Evolutionary conservation across 148 eudicot genomes (phyloP), one percentile per base, ranked within the genome.

Genomic region (Beta vulgaris): DNA sequence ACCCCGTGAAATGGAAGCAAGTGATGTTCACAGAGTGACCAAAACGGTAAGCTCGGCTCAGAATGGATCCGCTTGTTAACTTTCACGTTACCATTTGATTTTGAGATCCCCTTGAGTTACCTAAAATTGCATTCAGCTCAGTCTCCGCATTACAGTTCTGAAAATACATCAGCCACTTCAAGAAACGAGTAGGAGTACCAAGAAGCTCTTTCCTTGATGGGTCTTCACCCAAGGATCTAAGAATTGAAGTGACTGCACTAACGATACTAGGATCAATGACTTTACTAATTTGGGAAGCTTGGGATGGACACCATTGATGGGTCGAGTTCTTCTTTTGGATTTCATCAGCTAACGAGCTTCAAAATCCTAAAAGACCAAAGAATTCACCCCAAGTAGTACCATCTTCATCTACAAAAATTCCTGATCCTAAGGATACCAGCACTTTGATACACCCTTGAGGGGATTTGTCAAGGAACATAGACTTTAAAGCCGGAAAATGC

Each of bases 21-120:
- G 70, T 95, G 99, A 72, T 95, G 99, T 76, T 95, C 98, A 72
- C 99, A 95, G 7, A 88, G 97, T 15, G 99, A 95, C 89, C 94
- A 92, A 62, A 95, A 88, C 6, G 94, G 77, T 61, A 95, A 76
- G 76, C 83, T 92, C 58, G 89, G 66, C 79, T 88, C 99, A 6
- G 85, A 79, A 58, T 66, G 73, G n/a, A 89, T 77, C 46, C 63
- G 72, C 8, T 75, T 64, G 35, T 8, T 62, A 39, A 12, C 32
- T 36, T 71, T 76, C 6, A 64, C 43, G 21, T 69, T 74, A 15
- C 84, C 89, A 60, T 75, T 79, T 25, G 86, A 68, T 73, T 77
- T 29, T 69, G 57, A 31, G 76, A 67, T 39, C 79, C 82, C 9
- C 37, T 28, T 46, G 69, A 79, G 53, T 63, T 78, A 37, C 63